Percentiles rank a stretch among this genome's conserved stretches.
These are phyloP conservation scores for Wolfiporia cocos DNA, from an alignment of 1,284 basidiomycete genomes.

Conservation along the genomic window DNA sequence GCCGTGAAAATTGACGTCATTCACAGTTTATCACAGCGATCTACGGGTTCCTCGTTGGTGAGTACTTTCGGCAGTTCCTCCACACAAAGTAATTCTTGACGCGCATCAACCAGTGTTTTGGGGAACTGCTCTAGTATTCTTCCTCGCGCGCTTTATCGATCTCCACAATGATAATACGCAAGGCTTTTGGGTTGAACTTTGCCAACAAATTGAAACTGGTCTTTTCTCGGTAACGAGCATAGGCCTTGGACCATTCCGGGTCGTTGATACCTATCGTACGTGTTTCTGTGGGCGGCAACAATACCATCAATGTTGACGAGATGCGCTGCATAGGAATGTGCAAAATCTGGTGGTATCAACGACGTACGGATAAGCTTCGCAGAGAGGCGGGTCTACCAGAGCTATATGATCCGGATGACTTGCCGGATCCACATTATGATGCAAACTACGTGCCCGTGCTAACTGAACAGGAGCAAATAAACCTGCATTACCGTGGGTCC, in stretches of 20 bases:
- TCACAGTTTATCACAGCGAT: constrained; percentile 63
- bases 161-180: constrained; percentile 58
- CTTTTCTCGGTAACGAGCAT: constrained; percentile 79
- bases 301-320: no score
- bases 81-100: constrained; percentile 18
- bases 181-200: constrained; percentile 74
- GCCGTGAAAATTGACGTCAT: neutral
- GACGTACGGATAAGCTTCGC: constrained; percentile 49
- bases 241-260: constrained; percentile 69
- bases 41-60: constrained; percentile 75
- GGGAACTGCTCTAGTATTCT: constrained; percentile 76
- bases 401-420: constrained; percentile 67
- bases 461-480: constrained; percentile 63
- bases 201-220: constrained; percentile 76
- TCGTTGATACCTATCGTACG: constrained; percentile 75
- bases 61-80: constrained; percentile 15
- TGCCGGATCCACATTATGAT: constrained; percentile 72
- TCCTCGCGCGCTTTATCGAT: constrained; percentile 66
- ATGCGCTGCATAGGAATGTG: constrained; percentile 52
- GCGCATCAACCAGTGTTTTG: constrained; percentile 48
- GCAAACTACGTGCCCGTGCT: constrained; percentile 73
- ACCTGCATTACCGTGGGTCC: constrained; percentile 61
- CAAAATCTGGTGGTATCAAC: constrained; percentile 73
- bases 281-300: no score
- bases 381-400: constrained; percentile 56